Base-by-base conservation (phyloP, 2,329 filamentous ascomycete species). In the Pestalotiopsis sp. region DNA sequence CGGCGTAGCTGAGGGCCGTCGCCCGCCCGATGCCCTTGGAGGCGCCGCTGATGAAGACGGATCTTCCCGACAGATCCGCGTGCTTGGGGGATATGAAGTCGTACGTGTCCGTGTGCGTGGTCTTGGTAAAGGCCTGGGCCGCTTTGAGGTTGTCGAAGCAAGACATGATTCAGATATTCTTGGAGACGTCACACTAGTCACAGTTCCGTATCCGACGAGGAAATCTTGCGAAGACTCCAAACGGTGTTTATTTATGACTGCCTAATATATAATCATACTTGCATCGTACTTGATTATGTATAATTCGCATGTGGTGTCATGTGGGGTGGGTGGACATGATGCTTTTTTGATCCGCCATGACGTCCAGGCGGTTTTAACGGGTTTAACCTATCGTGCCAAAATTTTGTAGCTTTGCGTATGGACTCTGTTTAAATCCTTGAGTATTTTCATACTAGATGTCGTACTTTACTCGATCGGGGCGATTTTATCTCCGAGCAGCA, bases 1-100 rank as follows among this genome's bases (percentile, higher is more conserved):
- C 78, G 40, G 86, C 87, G 73, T 83, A 88, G 40, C 83, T 80
- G 23, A 86, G 72, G 1, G 85, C 86, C 3, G 81, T 87, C 36
- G 81, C 78, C 2, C 77, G 80, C 7, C 87, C 86, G 65, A 87
- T 81, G 27, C 85, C 84, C 59, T 81, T 83, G 4, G 83, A 84
- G 1, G 83, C 85, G 7, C 86, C 86, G 5, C 82, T 85, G 63
- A 89, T 82, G 68, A 89, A 80, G 63, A 78, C 74, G 2, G 76
- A 78, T 67, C 68, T 75, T 11, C 77, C 76, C n/a, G 68, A 66
- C 3, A 77, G 71, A 66, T 76, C 61, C 4, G 66, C 57, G 27
- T 73, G 74, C 11, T 70, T 68, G 5, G 73, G 70, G 2, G 74
- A 73, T 52, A 78, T 78, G 52, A 72, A 76, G 23, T 74, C 70